phyloP scores from a whole-genome alignment of 2,329 filamentous ascomycete genomes.

The Neofusicoccum cordaticola region DNA sequence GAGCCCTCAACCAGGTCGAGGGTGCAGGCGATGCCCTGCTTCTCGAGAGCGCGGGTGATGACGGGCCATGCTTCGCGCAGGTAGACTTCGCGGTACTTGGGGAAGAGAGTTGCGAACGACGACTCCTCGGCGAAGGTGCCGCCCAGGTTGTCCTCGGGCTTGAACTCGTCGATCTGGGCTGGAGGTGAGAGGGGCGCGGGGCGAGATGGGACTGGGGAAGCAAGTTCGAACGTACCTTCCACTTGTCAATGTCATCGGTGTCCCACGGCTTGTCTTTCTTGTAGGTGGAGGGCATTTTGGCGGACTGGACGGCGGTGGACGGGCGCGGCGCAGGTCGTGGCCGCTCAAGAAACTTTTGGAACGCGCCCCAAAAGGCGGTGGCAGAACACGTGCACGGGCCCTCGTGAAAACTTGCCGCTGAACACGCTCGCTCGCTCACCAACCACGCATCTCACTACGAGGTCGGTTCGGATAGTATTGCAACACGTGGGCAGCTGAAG shows the following conservation, averaged over 20 bases:
- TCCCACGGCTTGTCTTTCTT: constrained; percentile 89
- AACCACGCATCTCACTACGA: too few species aligned
- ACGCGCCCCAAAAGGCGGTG: background rate
- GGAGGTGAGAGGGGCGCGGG: background rate
- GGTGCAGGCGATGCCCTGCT: constrained; percentile 82
- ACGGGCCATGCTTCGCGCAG: constrained; percentile 90
- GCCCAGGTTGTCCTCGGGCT: constrained; percentile 75
- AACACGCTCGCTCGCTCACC: background rate
- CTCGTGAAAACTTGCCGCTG: background rate
- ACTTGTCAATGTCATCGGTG: constrained; percentile 95
- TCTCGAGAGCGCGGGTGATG: constrained; percentile 82
- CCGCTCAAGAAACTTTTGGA: constrained; percentile 16
- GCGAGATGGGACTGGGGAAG: background rate
- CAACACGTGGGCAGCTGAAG: too few species aligned
- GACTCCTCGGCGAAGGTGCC: constrained; percentile 92
- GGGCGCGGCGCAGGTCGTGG: background rate
- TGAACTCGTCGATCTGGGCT: constrained; percentile 72
- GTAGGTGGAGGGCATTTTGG: constrained; percentile 77
- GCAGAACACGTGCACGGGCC: background rate
- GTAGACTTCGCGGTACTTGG: constrained; percentile 94
- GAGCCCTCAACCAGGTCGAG: constrained; percentile 92
- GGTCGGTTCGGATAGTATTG: too few species aligned
- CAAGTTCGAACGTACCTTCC: constrained; percentile 60
- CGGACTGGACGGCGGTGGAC: background rate
- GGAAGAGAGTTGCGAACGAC: constrained; percentile 81